phyloP scores from a whole-genome alignment of 495 filamentous ascomycete species.

The Hyaloscypha finlandica region DNA sequence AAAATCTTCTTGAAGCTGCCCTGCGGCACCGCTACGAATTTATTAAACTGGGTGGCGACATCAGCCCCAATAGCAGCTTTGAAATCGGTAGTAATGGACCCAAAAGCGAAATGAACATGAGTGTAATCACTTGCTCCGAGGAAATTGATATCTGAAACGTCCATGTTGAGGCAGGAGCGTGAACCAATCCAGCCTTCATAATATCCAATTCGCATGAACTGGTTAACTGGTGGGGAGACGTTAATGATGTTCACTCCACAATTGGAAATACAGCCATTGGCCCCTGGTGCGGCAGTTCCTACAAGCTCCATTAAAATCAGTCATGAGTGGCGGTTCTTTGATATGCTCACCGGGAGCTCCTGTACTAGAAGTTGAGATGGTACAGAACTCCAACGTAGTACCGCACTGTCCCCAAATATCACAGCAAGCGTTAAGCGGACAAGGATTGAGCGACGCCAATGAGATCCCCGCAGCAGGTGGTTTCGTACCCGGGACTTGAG shows the following conservation, averaged over 20 bases:
- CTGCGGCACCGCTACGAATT: conserved; percentile 29
- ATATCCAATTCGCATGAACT: conserved; percentile 32
- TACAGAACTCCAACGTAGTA: conserved; percentile 49
- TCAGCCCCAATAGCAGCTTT: too few relatives aligned
- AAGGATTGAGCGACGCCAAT: conserved; percentile 14
- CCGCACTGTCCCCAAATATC: conserved; percentile 41
- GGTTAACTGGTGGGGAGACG: conserved; percentile 12
- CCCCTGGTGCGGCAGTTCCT: conserved; percentile 28
- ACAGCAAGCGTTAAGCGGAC: conserved; percentile 38
- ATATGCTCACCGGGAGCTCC: conserved; percentile 34
- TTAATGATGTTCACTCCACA: conserved; percentile 33
- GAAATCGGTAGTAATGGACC: too few relatives aligned
- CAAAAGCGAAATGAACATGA: too few relatives aligned
- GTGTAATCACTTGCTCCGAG: too few relatives aligned
- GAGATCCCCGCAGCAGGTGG: conserved; percentile 23
- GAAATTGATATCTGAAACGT: too few relatives aligned
- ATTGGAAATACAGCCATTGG: conserved; percentile 41
- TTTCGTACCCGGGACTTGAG: conserved; percentile 40
- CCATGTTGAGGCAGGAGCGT: conserved; percentile 3
- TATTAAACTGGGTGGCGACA: conserved; percentile 29
- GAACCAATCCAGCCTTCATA: conserved; percentile 37
- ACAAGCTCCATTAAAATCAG: too few relatives aligned
- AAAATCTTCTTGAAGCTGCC: conserved; percentile 39
- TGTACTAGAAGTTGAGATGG: conserved; percentile 24
- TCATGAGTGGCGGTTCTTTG: too few relatives aligned